Conservation (phyloP, 495 filamentous ascomycete species). For the Thermochaetoides thermophila region DNA sequence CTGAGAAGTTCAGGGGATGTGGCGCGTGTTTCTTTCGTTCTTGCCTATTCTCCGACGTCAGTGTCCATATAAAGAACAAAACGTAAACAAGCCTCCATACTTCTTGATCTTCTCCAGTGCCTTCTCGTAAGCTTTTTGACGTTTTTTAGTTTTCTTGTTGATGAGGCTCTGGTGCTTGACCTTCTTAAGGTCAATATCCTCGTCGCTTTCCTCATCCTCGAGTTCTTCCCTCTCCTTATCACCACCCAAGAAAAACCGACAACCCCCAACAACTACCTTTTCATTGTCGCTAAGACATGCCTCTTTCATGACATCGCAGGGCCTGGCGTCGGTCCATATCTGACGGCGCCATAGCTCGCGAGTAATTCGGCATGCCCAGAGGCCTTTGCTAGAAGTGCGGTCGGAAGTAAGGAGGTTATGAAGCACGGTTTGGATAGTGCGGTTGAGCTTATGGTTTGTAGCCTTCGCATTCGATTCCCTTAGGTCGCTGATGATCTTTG, state of each 20-base stretch:
- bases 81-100: slow-evolving; percentile 1
- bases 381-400: slow-evolving; percentile 62
- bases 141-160: slow-evolving; percentile 93
- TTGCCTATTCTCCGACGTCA: slow-evolving; percentile 36
- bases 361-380: slow-evolving; percentile 58
- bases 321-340: slow-evolving; percentile 44
- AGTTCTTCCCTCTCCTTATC: slow-evolving; percentile 88
- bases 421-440: slow-evolving; percentile 79
- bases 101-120: slow-evolving; percentile 55
- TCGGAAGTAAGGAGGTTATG: slow-evolving; percentile 84
- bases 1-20: slow-evolving; percentile 87
- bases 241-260: slow-evolving; percentile 88
- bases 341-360: slow-evolving; percentile 29
- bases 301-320: slow-evolving; percentile 91
- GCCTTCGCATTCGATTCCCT: slow-evolving; percentile 69
- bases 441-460: slow-evolving; percentile 82
- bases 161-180: slow-evolving; percentile 73
- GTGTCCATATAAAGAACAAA: too few relatives aligned
- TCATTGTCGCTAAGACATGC: slow-evolving; percentile 68
- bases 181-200: slow-evolving; percentile 61
- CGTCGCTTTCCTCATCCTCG: slow-evolving; percentile 78
- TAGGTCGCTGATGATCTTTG: slow-evolving; percentile 84
- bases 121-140: slow-evolving; percentile 59
- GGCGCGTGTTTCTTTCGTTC: slow-evolving; percentile 78
- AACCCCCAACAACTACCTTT: slow-evolving; percentile 75